These are phyloP conservation scores for Buxus sempervirens DNA, from an alignment of 164 flowering plant species.

Conservation along the genomic window DNA sequence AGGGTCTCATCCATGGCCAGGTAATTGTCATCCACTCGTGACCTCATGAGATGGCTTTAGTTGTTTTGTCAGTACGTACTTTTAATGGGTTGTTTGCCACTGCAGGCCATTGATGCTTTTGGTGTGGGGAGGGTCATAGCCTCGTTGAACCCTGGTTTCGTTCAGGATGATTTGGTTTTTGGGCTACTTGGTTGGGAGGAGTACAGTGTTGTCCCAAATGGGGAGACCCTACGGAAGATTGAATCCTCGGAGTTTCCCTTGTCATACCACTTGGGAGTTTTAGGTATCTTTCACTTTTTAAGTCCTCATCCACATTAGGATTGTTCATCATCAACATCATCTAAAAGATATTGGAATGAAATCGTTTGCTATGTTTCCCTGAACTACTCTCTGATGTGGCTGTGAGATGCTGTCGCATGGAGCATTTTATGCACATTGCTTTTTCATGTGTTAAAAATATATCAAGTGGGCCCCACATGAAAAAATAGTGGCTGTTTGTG, in stretches of 20 bases:
- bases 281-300: no score
- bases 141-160: slow-evolving; percentile 45
- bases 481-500: no score
- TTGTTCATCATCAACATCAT: no score
- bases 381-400: no score
- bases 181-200: slow-evolving; percentile 63
- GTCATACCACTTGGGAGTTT: slow-evolving; percentile 56
- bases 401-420: no score
- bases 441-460: no score
- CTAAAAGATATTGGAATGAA: no score
- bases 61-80: not conserved
- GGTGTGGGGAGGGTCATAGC: slow-evolving; percentile 72
- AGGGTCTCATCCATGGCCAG: slow-evolving; percentile 36
- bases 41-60: no score
- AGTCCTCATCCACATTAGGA: no score
- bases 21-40: slow-evolving; percentile 29
- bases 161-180: slow-evolving; percentile 56
- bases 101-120: slow-evolving; percentile 45
- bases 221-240: slow-evolving; percentile 38
- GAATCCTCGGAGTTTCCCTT: slow-evolving; percentile 53
- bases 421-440: no score
- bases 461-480: no score
- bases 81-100: not conserved
- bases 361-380: no score
- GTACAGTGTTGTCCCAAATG: slow-evolving; percentile 37